Conservation (phyloP, 2,329 filamentous ascomycete species). For the Aspergillus japonicus region DNA sequence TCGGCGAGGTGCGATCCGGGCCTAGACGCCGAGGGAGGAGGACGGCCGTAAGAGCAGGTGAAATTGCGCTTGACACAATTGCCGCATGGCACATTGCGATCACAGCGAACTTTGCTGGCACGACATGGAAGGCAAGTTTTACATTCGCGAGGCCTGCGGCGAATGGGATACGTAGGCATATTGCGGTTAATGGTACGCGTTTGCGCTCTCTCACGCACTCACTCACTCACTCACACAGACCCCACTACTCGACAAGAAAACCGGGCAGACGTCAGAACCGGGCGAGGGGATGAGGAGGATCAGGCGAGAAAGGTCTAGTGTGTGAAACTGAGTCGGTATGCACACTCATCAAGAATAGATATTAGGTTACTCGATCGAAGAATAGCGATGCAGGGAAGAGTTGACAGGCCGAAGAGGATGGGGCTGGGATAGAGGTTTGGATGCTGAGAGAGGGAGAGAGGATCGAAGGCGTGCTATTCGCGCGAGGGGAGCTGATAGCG, state of each 20-base stretch:
- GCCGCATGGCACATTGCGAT: slow-evolving; percentile 42
- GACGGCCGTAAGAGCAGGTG: slow-evolving; percentile 39
- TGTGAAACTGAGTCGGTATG: slow-evolving; percentile 2
- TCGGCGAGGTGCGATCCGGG: slow-evolving; percentile 12
- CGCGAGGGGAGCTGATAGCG: background rate
- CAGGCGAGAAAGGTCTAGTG: background rate
- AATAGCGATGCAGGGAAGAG: background rate
- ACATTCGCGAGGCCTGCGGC: slow-evolving; percentile 38
- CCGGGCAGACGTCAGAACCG: slow-evolving; percentile 3
- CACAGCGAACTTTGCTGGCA: slow-evolving; percentile 51
- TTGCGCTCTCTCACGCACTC: background rate
- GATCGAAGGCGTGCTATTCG: background rate
- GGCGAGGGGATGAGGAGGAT: background rate
- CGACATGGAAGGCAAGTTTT: slow-evolving; percentile 53
- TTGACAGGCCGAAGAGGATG: background rate
- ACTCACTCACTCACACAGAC: background rate
- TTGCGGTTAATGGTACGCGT: slow-evolving; percentile 13
- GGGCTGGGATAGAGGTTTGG: background rate
- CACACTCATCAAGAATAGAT: background rate
- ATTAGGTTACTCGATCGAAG: background rate
- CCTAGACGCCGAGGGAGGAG: slow-evolving; percentile 19
- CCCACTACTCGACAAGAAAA: slow-evolving; percentile 12
- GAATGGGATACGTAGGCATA: slow-evolving; percentile 36
- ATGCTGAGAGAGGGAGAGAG: background rate
- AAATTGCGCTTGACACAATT: slow-evolving; percentile 45